phyloP scores from a whole-genome alignment of 2,329 filamentous ascomycete genomes.

The Stagonosporopsis tanaceti region DNA sequence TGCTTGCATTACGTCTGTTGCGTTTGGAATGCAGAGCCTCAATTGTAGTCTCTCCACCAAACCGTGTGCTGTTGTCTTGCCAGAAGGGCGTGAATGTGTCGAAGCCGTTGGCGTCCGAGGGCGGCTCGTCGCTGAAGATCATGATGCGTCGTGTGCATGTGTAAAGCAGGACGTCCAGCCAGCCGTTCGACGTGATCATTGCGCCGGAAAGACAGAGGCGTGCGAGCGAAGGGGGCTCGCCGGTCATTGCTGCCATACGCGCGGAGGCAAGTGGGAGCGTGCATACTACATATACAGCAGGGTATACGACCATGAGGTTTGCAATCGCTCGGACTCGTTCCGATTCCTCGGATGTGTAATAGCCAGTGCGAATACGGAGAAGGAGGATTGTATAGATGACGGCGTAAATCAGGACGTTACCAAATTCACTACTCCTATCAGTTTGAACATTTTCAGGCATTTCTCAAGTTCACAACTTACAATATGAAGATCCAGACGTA shows the following conservation, averaged over 20 bases:
- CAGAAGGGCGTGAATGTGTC: conserved; percentile 49
- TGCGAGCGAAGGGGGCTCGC: conserved; percentile 53
- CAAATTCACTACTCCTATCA: conserved; percentile 52
- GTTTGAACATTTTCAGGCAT: background rate
- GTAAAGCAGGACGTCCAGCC: conserved; percentile 67
- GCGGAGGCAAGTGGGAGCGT: conserved; percentile 71
- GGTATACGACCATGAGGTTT: conserved; percentile 71
- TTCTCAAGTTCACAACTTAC: conserved; percentile 12
- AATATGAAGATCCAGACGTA: conserved; percentile 71
- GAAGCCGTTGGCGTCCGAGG: conserved; percentile 46
- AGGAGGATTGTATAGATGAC: conserved; percentile 52
- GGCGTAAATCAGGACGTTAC: conserved; percentile 60
- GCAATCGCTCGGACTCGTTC: conserved; percentile 52
- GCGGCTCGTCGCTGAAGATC: conserved; percentile 59
- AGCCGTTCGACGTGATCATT: conserved; percentile 66
- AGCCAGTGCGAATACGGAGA: conserved; percentile 47
- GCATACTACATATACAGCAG: conserved; percentile 73
- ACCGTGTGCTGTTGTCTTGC: conserved; percentile 43
- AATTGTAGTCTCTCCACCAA: conserved; percentile 58
- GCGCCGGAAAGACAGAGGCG: conserved; percentile 63
- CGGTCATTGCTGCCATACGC: conserved; percentile 69
- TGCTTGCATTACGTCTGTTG: conserved; percentile 22
- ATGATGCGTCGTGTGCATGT: conserved; percentile 64
- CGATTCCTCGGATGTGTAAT: conserved; percentile 46
- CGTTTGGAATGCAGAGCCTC: conserved; percentile 31